These are phyloP conservation scores for Globisporangium spiculum DNA, from an alignment of 352 stramenopile species.

Conservation along the genomic window DNA sequence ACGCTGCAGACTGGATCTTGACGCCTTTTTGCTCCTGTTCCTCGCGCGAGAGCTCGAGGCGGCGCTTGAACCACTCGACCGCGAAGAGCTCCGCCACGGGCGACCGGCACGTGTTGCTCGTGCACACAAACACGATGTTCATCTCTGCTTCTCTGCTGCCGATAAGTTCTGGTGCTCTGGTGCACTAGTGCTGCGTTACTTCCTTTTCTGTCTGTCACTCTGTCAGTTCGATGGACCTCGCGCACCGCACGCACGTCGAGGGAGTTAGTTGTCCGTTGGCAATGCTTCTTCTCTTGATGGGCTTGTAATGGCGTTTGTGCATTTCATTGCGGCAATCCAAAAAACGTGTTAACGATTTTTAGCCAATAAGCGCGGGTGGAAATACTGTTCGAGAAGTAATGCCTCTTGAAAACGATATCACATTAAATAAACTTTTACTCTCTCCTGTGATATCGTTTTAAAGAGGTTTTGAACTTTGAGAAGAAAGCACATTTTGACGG, in stretches of 20 bases:
- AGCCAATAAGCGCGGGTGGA: not conserved
- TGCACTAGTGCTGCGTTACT: not conserved
- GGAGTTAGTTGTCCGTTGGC: not conserved
- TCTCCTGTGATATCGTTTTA: too few relatives aligned
- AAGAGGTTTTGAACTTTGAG: too few relatives aligned
- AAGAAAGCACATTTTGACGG: too few relatives aligned
- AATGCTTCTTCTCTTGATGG: not conserved
- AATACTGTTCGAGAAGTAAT: too few relatives aligned
- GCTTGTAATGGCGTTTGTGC: not conserved
- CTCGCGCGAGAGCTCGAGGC: constrained; percentile 60
- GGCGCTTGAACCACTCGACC: constrained; percentile 74
- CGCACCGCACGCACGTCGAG: not conserved
- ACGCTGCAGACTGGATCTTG: constrained; percentile 70
- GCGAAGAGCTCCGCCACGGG: constrained; percentile 73
- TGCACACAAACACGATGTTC: constrained; percentile 85
- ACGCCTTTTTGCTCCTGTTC: constrained; percentile 70
- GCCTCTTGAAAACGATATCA: not conserved
- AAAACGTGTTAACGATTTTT: not conserved
- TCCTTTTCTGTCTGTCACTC: not conserved
- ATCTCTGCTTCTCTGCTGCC: constrained; percentile 19
- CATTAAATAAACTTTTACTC: not conserved
- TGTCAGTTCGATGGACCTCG: not conserved
- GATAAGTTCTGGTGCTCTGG: not conserved
- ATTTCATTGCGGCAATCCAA: not conserved
- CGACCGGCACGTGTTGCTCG: constrained; percentile 83